These are phyloP conservation scores for Paecilomyces fulvus DNA, from an alignment of 2,329 filamentous ascomycete species.

Conservation along the genomic window DNA sequence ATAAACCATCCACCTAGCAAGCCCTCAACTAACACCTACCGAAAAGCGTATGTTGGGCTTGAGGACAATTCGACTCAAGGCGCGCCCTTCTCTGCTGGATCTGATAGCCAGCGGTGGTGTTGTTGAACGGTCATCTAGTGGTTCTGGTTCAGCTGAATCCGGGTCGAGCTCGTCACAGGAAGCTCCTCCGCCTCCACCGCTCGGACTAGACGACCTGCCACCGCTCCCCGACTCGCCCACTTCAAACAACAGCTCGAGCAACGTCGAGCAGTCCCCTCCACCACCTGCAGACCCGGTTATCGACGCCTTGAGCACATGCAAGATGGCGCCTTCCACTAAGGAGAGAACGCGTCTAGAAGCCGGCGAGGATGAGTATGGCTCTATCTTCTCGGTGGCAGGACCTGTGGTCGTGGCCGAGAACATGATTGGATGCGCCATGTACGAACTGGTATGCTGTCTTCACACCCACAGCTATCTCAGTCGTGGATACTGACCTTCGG, in stretches of 20 bases:
- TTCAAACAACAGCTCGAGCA: constrained; percentile 10
- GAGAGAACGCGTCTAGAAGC: constrained; percentile 37
- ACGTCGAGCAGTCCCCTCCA: constrained; percentile 14
- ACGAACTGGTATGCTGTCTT: constrained; percentile 68
- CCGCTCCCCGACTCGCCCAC: constrained; percentile 38
- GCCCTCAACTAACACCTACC: background rate
- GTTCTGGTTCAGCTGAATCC: constrained; percentile 6
- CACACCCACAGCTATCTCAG: constrained; percentile 2
- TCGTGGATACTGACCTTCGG: constrained; percentile 3
- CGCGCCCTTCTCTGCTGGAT: constrained; percentile 55
- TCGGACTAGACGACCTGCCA: constrained; percentile 34
- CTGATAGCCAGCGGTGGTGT: constrained; percentile 47
- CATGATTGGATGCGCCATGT: constrained; percentile 99
- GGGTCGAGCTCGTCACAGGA: constrained; percentile 15
- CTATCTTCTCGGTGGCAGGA: constrained; percentile 65
- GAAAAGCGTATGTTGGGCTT: constrained; percentile 46
- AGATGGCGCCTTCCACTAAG: constrained; percentile 37
- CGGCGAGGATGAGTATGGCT: constrained; percentile 51
- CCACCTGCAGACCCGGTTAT: constrained; percentile 14
- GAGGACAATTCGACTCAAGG: constrained; percentile 48
- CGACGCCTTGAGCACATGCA: constrained; percentile 19
- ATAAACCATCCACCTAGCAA: background rate
- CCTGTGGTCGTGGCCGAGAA: constrained; percentile 96
- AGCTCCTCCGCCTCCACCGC: constrained; percentile 22
- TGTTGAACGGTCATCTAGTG: constrained; percentile 22